Conservation (phyloP, 305 asterid species). For the Rubia tinctorum region DNA sequence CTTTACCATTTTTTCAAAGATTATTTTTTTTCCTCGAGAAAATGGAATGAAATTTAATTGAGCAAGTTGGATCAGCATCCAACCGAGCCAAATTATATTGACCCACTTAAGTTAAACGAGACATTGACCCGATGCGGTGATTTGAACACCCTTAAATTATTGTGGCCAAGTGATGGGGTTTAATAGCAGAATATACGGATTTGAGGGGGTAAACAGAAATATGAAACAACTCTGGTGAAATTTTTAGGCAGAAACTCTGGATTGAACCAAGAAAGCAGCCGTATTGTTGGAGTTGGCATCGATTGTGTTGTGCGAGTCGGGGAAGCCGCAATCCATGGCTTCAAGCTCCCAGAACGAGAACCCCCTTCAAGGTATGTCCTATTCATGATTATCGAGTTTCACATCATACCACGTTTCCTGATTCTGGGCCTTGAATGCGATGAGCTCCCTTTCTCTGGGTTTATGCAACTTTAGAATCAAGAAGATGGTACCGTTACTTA, state of each 20-base stretch:
- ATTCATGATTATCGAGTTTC: background rate
- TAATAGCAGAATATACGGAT: background rate
- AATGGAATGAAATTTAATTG: no score
- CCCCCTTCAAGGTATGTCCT: constrained; percentile 1
- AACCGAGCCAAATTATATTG: no score
- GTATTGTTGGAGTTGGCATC: background rate
- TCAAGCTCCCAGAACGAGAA: constrained; percentile 1
- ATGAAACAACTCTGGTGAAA: background rate
- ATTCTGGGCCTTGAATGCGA: no score
- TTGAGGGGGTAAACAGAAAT: background rate
- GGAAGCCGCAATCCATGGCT: background rate
- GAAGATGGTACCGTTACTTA: no score
- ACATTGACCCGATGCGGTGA: no score
- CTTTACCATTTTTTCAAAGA: no score
- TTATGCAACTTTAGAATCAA: background rate
- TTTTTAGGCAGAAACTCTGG: background rate
- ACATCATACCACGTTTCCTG: background rate
- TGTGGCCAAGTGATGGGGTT: background rate
- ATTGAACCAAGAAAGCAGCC: background rate
- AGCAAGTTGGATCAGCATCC: no score
- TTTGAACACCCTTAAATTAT: no score
- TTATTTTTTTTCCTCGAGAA: no score
- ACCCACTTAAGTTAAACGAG: no score
- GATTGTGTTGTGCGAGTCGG: background rate
- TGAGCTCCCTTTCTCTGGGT: background rate